phyloP scores from a whole-genome alignment of 306 rosid genomes.

The Corylus heterophylla region DNA sequence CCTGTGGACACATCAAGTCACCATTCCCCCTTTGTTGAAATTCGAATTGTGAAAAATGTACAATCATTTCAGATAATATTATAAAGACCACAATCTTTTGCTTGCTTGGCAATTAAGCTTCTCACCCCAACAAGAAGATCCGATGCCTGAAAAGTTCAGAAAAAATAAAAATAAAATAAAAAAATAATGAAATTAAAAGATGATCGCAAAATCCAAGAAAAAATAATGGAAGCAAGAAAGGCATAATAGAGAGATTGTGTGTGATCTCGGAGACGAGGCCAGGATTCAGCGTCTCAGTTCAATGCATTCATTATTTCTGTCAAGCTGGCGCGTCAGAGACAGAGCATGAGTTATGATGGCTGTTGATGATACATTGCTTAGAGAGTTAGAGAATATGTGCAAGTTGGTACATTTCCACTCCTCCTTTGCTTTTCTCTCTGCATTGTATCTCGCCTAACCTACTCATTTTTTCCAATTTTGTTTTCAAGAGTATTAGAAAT shows the following conservation, averaged over 20 bases:
- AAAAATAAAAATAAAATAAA: not conserved
- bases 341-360: not conserved
- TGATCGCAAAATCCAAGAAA: constrained; percentile 38
- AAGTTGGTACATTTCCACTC: not conserved
- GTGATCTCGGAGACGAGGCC: constrained; percentile 19
- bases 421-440: not conserved
- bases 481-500: too few relatives aligned
- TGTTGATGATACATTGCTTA: not conserved
- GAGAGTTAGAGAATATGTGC: not conserved
- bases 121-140: not conserved
- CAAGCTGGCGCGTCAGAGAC: constrained; percentile 33
- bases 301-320: constrained; percentile 10
- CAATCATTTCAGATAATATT: too few relatives aligned
- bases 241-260: not conserved
- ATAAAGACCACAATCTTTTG: too few relatives aligned
- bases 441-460: not conserved
- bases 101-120: too few relatives aligned
- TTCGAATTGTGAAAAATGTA: too few relatives aligned
- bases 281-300: constrained; percentile 27
- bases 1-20: too few relatives aligned
- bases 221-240: constrained; percentile 22
- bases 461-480: too few relatives aligned
- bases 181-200: constrained; percentile 21
- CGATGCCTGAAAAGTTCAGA: not conserved
- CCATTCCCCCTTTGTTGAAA: too few relatives aligned